These are phyloP conservation scores for Fraxinus angustifolia DNA, from an alignment of 305 asterid genomes.

Conservation along the genomic window DNA sequence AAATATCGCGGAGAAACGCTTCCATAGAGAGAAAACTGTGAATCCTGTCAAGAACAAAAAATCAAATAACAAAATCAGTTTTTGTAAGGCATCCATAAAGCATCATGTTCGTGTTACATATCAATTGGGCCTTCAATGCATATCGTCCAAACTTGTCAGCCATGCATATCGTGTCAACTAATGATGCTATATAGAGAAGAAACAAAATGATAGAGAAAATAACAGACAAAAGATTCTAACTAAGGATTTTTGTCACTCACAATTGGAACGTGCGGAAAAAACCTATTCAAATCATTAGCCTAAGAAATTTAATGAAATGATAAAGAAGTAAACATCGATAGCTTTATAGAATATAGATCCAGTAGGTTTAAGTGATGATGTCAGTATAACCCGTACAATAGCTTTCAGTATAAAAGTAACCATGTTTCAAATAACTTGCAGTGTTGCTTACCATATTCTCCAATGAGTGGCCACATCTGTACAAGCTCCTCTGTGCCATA, in stretches of 20 bases:
- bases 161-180: neutral
- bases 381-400: neutral
- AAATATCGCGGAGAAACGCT: slow-evolving; percentile 23
- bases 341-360: neutral
- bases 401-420: neutral
- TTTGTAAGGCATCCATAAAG: neutral
- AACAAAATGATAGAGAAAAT: neutral
- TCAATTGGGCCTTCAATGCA: neutral
- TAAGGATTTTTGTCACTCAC: neutral
- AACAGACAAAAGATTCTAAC: neutral
- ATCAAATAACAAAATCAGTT: slow-evolving; percentile 9
- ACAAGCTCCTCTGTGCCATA: slow-evolving; percentile 26
- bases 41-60: slow-evolving; percentile 19
- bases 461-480: slow-evolving; percentile 8
- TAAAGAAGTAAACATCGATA: neutral
- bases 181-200: neutral
- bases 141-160: neutral
- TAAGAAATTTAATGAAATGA: neutral
- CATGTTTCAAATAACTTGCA: neutral
- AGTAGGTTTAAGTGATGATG: neutral
- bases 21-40: slow-evolving; percentile 21
- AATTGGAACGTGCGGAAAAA: neutral
- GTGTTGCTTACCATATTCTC: slow-evolving; percentile 24
- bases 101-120: neutral
- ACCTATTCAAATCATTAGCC: neutral